Percentiles rank a stretch among this genome's conserved stretches.
These are phyloP conservation scores for Corymbia maculata DNA, from an alignment of 345 rosid genomes.

Conservation along the genomic window DNA sequence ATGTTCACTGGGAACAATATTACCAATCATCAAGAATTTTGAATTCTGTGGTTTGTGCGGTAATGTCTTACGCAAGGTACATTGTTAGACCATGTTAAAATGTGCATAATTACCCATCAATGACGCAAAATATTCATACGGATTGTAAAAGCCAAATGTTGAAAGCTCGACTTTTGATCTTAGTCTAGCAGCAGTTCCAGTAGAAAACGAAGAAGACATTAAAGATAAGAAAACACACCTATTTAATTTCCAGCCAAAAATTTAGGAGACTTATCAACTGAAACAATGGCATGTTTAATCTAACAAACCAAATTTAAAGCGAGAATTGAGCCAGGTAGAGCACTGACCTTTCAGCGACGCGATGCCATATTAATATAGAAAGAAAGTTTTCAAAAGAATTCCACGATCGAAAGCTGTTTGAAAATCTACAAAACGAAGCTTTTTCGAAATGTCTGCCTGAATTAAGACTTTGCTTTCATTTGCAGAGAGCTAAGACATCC, in stretches of 20 bases:
- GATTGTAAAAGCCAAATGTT: background rate
- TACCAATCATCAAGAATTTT: background rate
- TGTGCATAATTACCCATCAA: background rate
- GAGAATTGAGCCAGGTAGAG: no score
- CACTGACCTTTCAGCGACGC: no score
- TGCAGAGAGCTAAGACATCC: no score
- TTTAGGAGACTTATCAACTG: background rate
- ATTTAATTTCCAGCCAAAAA: background rate
- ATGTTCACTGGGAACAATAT: background rate
- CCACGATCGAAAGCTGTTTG: no score
- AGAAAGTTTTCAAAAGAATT: rapidly evolving
- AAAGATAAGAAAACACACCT: no score
- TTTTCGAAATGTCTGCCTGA: no score
- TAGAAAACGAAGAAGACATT: background rate
- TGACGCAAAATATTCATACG: background rate
- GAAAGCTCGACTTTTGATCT: background rate
- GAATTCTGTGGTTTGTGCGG: background rate
- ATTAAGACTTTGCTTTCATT: no score
- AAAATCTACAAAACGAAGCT: no score
- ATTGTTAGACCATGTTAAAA: background rate
- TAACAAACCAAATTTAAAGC: background rate
- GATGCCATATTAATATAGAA: no score
- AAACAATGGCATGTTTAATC: background rate
- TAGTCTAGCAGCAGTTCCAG: background rate
- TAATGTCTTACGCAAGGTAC: background rate